Percentiles rank a stretch among this genome's conserved stretches.
Conservation (phyloP, 1,139 yeast species). For the Sugiyamaella sp. region DNA sequence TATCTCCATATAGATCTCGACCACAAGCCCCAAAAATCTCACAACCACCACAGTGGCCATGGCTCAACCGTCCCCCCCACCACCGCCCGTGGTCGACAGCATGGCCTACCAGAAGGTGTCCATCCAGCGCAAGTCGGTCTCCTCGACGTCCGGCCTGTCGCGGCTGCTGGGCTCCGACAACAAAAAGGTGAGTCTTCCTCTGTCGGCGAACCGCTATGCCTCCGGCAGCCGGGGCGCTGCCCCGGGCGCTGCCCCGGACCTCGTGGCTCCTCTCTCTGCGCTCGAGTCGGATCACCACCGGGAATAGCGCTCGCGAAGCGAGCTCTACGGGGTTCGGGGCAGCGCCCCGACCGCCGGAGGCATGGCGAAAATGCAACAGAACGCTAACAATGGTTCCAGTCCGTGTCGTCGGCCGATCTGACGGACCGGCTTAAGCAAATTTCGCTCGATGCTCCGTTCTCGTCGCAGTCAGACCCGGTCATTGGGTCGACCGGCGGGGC, state of each 20-base stretch:
- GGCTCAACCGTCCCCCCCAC: slow-evolving; percentile 16
- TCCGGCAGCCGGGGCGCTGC: slow-evolving; percentile 5
- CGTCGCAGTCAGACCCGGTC: slow-evolving; percentile 14
- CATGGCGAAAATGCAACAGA: neutral
- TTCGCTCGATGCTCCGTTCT: slow-evolving; percentile 7
- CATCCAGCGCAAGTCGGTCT: slow-evolving; percentile 16
- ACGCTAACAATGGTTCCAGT: slow-evolving; percentile 5
- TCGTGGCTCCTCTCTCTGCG: slow-evolving; percentile 4
- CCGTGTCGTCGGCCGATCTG: slow-evolving; percentile 16
- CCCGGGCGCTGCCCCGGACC: neutral
- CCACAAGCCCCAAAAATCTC: neutral
- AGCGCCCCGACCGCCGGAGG: neutral
- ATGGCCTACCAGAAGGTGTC: slow-evolving; percentile 22
- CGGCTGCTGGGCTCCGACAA: slow-evolving; percentile 27
- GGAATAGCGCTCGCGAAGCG: slow-evolving; percentile 6
- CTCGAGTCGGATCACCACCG: slow-evolving; percentile 2
- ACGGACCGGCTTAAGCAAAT: slow-evolving; percentile 18
- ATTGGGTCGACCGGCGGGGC: neutral
- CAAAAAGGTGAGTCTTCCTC: slow-evolving; percentile 4
- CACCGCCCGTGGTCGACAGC: slow-evolving; percentile 13
- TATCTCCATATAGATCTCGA: too few relatives aligned
- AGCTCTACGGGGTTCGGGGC: slow-evolving; percentile 5
- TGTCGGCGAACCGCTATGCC: neutral
- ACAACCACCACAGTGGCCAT: neutral
- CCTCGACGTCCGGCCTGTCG: slow-evolving; percentile 27